A percentile compares a stretch with the other conserved stretches of the same genome.
Evolutionary conservation across 2,329 filamentous ascomycete genomes (phyloP).

Genomic region (Pyricularia pennisetigena): DNA sequence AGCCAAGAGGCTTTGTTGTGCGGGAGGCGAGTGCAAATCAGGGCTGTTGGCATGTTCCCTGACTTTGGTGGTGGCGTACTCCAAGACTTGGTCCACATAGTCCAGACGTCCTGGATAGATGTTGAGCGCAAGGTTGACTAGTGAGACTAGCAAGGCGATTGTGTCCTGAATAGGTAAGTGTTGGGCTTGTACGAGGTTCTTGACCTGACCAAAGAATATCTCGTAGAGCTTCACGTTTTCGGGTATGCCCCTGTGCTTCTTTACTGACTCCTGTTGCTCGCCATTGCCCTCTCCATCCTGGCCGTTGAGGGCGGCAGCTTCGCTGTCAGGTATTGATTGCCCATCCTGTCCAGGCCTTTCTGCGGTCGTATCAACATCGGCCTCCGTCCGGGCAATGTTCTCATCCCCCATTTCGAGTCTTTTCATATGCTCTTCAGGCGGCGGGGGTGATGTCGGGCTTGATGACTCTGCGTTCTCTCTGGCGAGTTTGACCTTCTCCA

Average conservation of each 20-base stretch:
- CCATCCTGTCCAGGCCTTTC: constrained; percentile 21
- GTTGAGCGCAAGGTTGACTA: constrained; percentile 87
- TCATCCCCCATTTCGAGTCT: constrained; percentile 14
- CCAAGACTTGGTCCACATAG: constrained; percentile 89
- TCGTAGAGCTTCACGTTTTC: constrained; percentile 85
- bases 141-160: constrained; percentile 85
- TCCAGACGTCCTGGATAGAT: constrained; percentile 90
- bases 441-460: constrained; percentile 5
- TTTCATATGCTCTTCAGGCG: constrained; percentile 11
- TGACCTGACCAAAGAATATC: constrained; percentile 93
- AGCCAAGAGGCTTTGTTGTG: constrained; percentile 81
- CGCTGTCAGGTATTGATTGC: constrained; percentile 34
- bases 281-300: constrained; percentile 20
- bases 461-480: constrained; percentile 14
- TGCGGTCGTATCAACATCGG: constrained; percentile 2
- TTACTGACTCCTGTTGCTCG: constrained; percentile 14
- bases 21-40: constrained; percentile 80
- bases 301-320: constrained; percentile 37
- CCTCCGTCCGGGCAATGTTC: constrained; percentile 24
- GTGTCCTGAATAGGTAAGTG: constrained; percentile 89
- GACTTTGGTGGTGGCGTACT: constrained; percentile 80
- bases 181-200: constrained; percentile 85
- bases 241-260: constrained; percentile 46
- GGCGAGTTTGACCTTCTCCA: constrained; percentile 68
- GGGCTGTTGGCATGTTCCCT: constrained; percentile 85